Conservation (phyloP, 2,329 filamentous ascomycete species). For the Ceratocystis lukuohia region DNA sequence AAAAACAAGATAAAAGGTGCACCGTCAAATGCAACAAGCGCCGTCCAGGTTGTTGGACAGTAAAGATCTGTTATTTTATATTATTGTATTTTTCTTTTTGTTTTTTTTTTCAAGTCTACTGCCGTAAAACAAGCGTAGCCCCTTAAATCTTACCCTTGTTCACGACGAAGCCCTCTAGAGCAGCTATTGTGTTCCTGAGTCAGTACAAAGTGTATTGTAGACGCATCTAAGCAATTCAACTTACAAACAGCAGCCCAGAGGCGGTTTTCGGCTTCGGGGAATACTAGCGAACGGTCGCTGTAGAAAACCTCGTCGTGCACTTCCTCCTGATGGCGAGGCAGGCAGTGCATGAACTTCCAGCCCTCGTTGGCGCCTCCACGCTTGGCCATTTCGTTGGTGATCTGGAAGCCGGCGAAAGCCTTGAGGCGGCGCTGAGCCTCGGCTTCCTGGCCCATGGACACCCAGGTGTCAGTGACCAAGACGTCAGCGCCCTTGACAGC, state of each 20-base stretch:
- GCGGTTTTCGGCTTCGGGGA: constrained; percentile 87
- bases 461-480: constrained; percentile 93
- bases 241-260: constrained; percentile 74
- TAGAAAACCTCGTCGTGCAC: constrained; percentile 94
- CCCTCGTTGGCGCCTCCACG: constrained; percentile 71
- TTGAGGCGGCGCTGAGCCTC: constrained; percentile 64
- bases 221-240: constrained; percentile 25
- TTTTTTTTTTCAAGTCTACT: not conserved
- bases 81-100: too few relatives aligned
- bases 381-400: constrained; percentile 73
- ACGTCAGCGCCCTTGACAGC: constrained; percentile 76
- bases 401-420: constrained; percentile 81
- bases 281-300: constrained; percentile 70
- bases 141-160: constrained; percentile 67
- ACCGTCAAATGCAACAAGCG: too few relatives aligned
- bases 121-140: too few relatives aligned
- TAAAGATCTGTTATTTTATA: too few relatives aligned
- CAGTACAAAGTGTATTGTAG: not conserved
- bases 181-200: constrained; percentile 36
- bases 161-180: constrained; percentile 80
- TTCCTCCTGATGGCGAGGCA: constrained; percentile 84
- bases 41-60: too few relatives aligned
- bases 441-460: constrained; percentile 93
- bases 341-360: constrained; percentile 98
- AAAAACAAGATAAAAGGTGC: not conserved